Conservation (phyloP, 1,284 basidiomycete species). For the Heterobasidion parviporum region DNA sequence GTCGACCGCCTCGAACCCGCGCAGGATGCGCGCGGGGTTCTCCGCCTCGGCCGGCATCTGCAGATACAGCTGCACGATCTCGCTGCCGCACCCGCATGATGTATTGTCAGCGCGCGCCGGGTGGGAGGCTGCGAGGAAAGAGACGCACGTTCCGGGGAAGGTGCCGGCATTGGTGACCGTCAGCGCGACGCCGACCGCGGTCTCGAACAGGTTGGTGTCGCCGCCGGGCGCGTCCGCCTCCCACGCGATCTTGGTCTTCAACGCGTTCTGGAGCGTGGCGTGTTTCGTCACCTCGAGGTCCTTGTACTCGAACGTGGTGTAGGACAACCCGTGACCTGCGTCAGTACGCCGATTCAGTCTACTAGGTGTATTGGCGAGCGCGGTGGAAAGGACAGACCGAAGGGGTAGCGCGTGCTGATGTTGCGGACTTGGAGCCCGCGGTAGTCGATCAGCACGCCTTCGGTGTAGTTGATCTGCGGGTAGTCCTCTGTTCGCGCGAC, state of each 20-base stretch:
- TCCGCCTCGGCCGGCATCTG: background rate
- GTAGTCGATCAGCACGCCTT: conserved; percentile 47
- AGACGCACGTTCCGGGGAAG: no score
- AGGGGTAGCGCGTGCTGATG: background rate
- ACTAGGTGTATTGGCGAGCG: conserved; percentile 14
- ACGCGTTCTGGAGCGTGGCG: conserved; percentile 11
- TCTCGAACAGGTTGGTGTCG: conserved; percentile 11
- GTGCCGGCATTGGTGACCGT: conserved; percentile 22
- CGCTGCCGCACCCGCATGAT: background rate
- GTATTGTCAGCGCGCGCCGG: conserved; percentile 11
- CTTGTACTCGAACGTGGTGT: conserved; percentile 40
- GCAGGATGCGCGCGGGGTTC: background rate
- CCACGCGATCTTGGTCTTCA: conserved; percentile 1
- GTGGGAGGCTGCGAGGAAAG: background rate
- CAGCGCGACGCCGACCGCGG: conserved; percentile 16
- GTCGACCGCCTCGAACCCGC: background rate
- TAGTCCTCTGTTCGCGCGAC: conserved; percentile 11
- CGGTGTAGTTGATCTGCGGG: background rate
- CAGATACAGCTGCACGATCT: conserved; percentile 11
- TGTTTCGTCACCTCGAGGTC: conserved; percentile 18
- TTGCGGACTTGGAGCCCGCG: conserved; percentile 19
- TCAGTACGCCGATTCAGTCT: conserved; percentile 48
- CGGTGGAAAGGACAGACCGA: background rate
- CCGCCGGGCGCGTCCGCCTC: conserved; percentile 12
- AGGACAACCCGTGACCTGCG: conserved; percentile 56